Evolutionary conservation across 2,329 filamentous ascomycete genomes (phyloP), one percentile per base, ranked within the genome.

Genomic region (Botrytis aclada): DNA sequence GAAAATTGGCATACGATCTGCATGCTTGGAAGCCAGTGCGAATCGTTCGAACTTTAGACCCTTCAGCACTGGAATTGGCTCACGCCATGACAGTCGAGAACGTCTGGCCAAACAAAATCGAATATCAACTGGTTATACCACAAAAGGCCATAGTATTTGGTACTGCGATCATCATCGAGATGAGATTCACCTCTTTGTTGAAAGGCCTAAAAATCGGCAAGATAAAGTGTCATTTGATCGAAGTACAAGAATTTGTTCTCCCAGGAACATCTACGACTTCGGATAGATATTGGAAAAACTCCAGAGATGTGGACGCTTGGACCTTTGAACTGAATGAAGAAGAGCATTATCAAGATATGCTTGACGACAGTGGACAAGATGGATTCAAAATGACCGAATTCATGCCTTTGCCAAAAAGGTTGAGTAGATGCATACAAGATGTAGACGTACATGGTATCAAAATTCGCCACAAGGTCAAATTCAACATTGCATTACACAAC

Each of bases 71-170:
- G 73, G 93, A 95, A 80, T 88, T 95, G 75, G 87, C 92, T 54
- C 92, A 98, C 82, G 92, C 94, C 65, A 96, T 98, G 93, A 93
- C 93, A 75, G 95, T 98, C 76, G 95, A 98, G 82, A 98, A 98
- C 80, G 92, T 97, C 76, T 99, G 96, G 96, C 93, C 94, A 9
- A 96, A 97, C 84, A 99, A 99, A 85, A 89, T 98, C 78, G 93
- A 97, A 81, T 99, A 99, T 84, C 95, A 94, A 43, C 94, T 99
- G 75, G 90, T 93, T 73, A 93, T 97, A 18, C 95, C 96, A 0
- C 95, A 94, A 79, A 98, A 98, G 84, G 96, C 96, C 2, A 92
- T 97, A 71, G 92, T 97, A 29, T 97, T 98, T 79, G 96, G 96
- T 67, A 97, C 93, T n/a, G 87, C 88, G 34, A 90, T 98, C 66